Evolutionary conservation across 2,329 filamentous ascomycete species (phyloP), one percentile per base, ranked within the genome.

Genomic region (Pseudogymnoascus sp.): DNA sequence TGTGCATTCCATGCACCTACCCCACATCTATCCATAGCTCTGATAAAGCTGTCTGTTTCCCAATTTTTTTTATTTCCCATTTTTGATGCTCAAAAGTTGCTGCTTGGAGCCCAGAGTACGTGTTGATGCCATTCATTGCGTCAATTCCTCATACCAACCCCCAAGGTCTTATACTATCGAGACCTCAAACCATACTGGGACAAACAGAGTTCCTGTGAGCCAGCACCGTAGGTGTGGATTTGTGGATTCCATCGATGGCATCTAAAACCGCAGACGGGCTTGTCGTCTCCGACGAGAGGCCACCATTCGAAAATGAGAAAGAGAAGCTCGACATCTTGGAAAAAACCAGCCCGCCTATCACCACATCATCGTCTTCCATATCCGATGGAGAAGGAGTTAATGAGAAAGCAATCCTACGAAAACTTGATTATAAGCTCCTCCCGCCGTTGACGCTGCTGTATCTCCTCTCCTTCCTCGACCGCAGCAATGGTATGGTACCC

Each of bases 321-420:
- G 59, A 40, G 7, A 60, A 19, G 17, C 37, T 17, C 19, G 59
- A 60, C n/a, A 29, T 56, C 29, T 33, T 19, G 29, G 50, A 33
- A 19, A 56, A 56, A 56, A 31, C 29, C 50, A 60, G 59, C 33
- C 19, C 19, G 9, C 33, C 33, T 26, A 9, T 26, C 59, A 60
- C 59, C 7, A 60, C 37, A 26, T 56, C 60, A 26, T 44, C 35
- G 9, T 38, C 37, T 35, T 62, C 60, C n/a, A 33, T 44, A 38
- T 44, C 35, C 13, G 40, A 63, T 10, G 15, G 11, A 33, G 46
- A 59, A 23, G 68, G 65, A 0, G 70, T 88, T 33, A 81, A 83
- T 62, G 86, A 88, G 69, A 82, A 78, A 42, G 75, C 77, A 0
- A 74, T 90, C 1, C 68, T 89, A 6, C 77, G 85, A 9, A 89